Base-by-base conservation (phyloP, 768 basidiomycete species). In the Xerocomellus dryophilus region DNA sequence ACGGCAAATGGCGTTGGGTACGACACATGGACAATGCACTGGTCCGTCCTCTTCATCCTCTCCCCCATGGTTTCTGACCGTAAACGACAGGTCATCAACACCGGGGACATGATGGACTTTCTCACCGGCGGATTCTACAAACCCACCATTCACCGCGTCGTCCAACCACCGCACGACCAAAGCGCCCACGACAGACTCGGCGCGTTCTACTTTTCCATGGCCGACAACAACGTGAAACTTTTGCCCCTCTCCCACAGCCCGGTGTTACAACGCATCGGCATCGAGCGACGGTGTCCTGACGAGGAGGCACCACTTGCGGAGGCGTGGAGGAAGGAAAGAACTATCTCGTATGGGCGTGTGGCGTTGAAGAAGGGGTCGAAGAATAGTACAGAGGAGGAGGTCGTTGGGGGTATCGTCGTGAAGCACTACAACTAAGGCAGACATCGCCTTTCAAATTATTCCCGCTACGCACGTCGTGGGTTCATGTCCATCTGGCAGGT, bases 101-200 rank as follows among this genome's bases (percentile, higher is more conserved):
- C 23, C 23, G 82, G 83, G 15, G 83, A 84, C 51, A 76, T 77
- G 7, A 68, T 85, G 59, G 77, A 81, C 51, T 80, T 82, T 62
- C 70, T 84, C 15, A 81, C 79, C 1, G 81, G 83, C 0, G 82
- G 81, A 0, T 83, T 70, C 60, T 84, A 83, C 64, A 74, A 70
- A 11, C 78, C 76, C 10, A 84, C 82, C 1, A 79, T 83, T 46
- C 82, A 85, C 62, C 80, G 82, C 31, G 82, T 84, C 29, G 68
- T 81, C 15, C 78, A 80, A 61, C 83, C 82, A 6, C 83, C 81
- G 4, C 54, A 57, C 0, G 81, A 82, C 54, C 83, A 85, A 59
- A 73, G 67, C 23, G 23, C 23, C 23, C 23, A 23, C 23, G 23
- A 23, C 23, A 23, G 23, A 23, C 23, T 23, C 23, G 81, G 82